These are phyloP conservation scores for Mycena latifolia DNA, from an alignment of 768 basidiomycete species.

Conservation along the genomic window DNA sequence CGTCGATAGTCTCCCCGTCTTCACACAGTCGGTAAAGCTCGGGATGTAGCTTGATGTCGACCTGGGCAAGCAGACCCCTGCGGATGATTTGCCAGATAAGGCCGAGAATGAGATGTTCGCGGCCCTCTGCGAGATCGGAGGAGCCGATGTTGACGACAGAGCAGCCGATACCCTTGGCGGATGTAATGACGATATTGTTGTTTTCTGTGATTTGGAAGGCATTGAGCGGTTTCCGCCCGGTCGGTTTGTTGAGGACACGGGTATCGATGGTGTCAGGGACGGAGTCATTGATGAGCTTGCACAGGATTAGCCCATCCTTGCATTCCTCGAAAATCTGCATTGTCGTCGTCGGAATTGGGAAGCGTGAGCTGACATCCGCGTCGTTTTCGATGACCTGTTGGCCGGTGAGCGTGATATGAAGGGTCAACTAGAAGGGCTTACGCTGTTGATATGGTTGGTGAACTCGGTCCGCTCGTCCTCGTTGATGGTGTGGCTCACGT, in stretches of 20 bases:
- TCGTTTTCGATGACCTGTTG: conserved; percentile 92
- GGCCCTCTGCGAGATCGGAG: conserved; percentile 89
- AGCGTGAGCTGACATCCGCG: conserved; percentile 80
- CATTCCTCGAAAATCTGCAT: conserved; percentile 99
- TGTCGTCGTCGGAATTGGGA: conserved; percentile 94
- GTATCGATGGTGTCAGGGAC: conserved; percentile 99
- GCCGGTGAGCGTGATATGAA: background rate
- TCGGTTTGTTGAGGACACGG: conserved; percentile 95
- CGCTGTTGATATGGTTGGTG: conserved; percentile 98
- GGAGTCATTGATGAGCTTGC: conserved; percentile 99
- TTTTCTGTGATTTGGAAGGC: conserved; percentile 99
- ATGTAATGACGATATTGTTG: conserved; percentile 99
- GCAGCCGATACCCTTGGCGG: conserved; percentile 97
- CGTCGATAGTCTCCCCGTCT: conserved; percentile 97
- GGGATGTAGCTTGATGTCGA: conserved; percentile 98
- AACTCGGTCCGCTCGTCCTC: conserved; percentile 96
- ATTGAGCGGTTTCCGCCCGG: conserved; percentile 85
- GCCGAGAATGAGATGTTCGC: conserved; percentile 97
- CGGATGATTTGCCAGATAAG: conserved; percentile 99
- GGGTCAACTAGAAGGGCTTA: conserved; percentile 53
- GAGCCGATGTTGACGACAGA: conserved; percentile 99
- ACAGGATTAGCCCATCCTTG: conserved; percentile 94
- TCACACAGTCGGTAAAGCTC: conserved; percentile 97
- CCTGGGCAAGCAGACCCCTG: conserved; percentile 90
- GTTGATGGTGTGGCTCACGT: conserved; percentile 97